A percentile compares a stretch with the other conserved stretches of the same genome.
Evolutionary conservation across 306 rosid species (phyloP).

Genomic region (Fragaria iinumae): DNA sequence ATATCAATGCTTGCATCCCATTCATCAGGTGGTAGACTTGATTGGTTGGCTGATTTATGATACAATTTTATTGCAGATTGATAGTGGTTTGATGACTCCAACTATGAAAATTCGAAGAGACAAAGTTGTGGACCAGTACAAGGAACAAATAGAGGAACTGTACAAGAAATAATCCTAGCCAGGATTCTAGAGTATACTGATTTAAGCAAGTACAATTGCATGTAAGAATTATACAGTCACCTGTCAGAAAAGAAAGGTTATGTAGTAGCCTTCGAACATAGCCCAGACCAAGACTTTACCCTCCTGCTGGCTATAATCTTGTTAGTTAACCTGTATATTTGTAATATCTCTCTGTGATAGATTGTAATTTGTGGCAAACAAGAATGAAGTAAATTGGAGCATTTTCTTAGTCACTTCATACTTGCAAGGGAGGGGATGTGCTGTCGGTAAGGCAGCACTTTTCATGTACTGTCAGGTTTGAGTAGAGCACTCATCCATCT

Average conservation of each 20-base stretch:
- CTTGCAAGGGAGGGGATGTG: neutral
- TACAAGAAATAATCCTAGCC: conserved; percentile 39
- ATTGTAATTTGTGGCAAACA: neutral
- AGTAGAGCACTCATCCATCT: neutral
- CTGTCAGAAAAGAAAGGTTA: neutral
- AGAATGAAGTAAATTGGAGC: neutral
- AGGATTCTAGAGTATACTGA: neutral
- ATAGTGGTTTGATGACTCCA: conserved; percentile 82
- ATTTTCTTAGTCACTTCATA: neutral
- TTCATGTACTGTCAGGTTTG: neutral
- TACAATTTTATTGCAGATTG: conserved; percentile 57
- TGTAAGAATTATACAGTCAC: neutral
- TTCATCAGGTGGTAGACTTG: conserved; percentile 4
- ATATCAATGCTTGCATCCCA: conserved; percentile 1
- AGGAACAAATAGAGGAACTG: conserved; percentile 65
- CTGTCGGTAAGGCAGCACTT: neutral
- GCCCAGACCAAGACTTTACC: neutral
- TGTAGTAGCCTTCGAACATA: neutral
- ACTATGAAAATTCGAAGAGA: conserved; percentile 92
- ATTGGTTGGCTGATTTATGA: conserved; percentile 19
- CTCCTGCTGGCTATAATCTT: too few species aligned
- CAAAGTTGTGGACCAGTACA: conserved; percentile 50
- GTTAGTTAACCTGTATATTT: neutral
- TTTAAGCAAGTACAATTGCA: neutral
- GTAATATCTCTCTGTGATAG: neutral